Evolutionary conservation across 2,329 filamentous ascomycete genomes (phyloP).

Genomic region (Fusarium avenaceum): DNA sequence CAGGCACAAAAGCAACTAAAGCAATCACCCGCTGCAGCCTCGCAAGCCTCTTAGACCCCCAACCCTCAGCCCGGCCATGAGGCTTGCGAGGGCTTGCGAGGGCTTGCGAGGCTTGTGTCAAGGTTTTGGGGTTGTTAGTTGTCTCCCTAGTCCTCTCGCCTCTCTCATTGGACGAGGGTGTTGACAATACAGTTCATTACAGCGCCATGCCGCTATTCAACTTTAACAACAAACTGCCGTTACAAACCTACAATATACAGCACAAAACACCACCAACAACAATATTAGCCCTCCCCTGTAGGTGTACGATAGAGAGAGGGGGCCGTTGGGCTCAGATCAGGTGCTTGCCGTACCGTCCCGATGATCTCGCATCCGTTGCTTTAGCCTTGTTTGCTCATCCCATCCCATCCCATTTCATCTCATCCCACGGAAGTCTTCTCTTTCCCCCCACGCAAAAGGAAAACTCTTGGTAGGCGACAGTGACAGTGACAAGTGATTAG

Average conservation of each 20-base stretch:
- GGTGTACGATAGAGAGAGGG: conserved; percentile 11
- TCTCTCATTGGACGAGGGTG: conserved; percentile 19
- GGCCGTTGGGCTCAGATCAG: conserved; percentile 40
- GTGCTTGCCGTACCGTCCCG: conserved; percentile 41
- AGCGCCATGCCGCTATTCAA: conserved; percentile 28
- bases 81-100: no score
- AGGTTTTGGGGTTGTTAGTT: conserved; percentile 16
- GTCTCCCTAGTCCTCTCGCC: conserved; percentile 36
- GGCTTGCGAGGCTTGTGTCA: no score
- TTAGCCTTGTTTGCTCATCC: conserved; percentile 16
- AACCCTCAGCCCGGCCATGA: no score
- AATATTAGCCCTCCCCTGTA: background rate
- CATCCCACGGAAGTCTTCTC: background rate
- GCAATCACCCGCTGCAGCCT: conserved; percentile 29
- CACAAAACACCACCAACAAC: conserved; percentile 11
- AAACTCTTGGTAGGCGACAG: background rate
- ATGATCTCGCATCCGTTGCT: conserved; percentile 39
- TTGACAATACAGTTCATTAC: conserved; percentile 1
- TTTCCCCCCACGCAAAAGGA: conserved; percentile 36
- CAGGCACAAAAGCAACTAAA: conserved; percentile 22
- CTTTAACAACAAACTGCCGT: conserved; percentile 13
- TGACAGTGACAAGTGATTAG: no score
- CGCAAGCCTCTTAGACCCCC: conserved; percentile 2
- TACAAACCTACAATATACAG: conserved; percentile 2
- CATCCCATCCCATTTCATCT: background rate